Conservation (phyloP, 192 early-diverging fungal genomes). For the Coemansia sp. region DNA sequence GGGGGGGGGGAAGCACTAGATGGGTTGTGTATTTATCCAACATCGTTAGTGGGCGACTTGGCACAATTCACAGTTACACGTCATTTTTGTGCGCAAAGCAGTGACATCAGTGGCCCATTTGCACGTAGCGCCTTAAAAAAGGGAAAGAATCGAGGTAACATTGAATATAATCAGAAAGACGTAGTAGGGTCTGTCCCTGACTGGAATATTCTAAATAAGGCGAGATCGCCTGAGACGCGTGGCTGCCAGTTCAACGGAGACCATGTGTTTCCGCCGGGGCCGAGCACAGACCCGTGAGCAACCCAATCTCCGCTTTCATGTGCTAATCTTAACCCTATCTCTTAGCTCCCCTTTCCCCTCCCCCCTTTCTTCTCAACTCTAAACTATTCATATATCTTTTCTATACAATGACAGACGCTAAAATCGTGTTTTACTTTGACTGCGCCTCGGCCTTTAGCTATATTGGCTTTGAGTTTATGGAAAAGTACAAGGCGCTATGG, state of each 20-base stretch:
- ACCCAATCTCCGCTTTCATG: background rate
- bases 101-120: slow-evolving; percentile 5
- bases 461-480: slow-evolving; percentile 56
- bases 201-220: background rate
- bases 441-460: slow-evolving; percentile 45
- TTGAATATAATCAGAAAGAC: background rate
- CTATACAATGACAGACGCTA: slow-evolving; percentile 2
- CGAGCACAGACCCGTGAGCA: slow-evolving; percentile 9
- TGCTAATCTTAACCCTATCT: background rate
- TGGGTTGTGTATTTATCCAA: background rate
- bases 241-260: background rate
- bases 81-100: slow-evolving; percentile 1
- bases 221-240: background rate
- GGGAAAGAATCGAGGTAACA: background rate
- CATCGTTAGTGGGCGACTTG: background rate
- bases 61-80: slow-evolving; percentile 1
- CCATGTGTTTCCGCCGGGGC: background rate
- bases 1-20: background rate
- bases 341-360: background rate
- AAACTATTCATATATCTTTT: background rate
- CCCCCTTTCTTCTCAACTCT: background rate
- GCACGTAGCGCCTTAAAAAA: background rate
- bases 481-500: slow-evolving; percentile 42
- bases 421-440: slow-evolving; percentile 49
- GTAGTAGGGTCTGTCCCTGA: background rate